Percentiles rank a stretch among this genome's conserved stretches.
phyloP scores from a whole-genome alignment of 345 rosid species.

The Pistacia integerrima region DNA sequence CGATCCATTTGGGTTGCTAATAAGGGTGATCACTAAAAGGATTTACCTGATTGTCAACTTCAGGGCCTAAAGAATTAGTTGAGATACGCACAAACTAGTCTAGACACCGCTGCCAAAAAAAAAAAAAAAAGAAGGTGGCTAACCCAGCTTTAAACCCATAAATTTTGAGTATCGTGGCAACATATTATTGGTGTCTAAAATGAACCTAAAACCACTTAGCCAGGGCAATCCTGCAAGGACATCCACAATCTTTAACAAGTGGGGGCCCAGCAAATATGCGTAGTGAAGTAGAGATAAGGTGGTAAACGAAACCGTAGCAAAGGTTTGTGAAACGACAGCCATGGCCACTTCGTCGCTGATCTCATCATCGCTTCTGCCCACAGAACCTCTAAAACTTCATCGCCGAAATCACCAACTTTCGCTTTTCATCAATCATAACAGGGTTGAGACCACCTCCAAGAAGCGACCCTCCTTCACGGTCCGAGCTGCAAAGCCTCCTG shows the following conservation, averaged over 20 bases:
- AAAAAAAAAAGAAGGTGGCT: too few species aligned
- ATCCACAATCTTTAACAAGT: background rate
- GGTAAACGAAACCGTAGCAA: background rate
- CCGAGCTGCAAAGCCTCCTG: conserved; percentile 65
- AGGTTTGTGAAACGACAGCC: background rate
- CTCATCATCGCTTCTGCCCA: conserved; percentile 33
- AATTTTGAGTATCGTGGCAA: background rate
- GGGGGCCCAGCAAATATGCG: background rate
- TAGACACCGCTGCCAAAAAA: too few species aligned
- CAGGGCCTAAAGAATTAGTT: too few species aligned
- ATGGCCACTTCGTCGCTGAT: conserved; percentile 34
- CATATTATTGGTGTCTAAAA: background rate
- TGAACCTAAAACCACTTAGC: background rate
- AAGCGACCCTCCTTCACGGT: conserved; percentile 35
- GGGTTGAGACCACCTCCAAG: conserved; percentile 21
- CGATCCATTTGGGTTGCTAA: too few species aligned
- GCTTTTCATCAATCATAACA: conserved; percentile 14
- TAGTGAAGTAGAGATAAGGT: conserved; percentile 30
- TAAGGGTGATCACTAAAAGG: too few species aligned
- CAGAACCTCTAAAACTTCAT: conserved; percentile 16
- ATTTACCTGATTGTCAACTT: too few species aligned
- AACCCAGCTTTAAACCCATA: background rate
- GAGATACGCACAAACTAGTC: too few species aligned
- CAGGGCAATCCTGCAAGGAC: background rate
- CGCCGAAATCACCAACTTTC: conserved; percentile 22